A percentile compares a stretch with the other conserved stretches of the same genome.
phyloP scores from a whole-genome alignment of 257 asterid species.

The Gentiana straminea region DNA sequence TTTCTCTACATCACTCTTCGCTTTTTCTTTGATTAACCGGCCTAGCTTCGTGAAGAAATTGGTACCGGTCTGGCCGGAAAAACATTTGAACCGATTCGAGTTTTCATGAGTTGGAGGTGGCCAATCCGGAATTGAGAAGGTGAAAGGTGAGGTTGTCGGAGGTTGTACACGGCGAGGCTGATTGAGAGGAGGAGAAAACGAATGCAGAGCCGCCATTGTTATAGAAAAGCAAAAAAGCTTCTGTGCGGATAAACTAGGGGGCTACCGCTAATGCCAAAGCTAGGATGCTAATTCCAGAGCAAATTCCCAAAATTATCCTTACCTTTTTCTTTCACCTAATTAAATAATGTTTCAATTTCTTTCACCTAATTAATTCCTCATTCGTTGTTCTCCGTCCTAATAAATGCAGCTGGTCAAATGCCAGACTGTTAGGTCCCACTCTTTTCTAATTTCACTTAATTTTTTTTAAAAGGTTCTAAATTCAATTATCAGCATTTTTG shows the following conservation, averaged over 20 bases:
- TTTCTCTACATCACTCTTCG: slow-evolving; percentile 86
- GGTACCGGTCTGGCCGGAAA: slow-evolving; percentile 44
- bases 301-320: too few species aligned
- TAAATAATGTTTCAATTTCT: too few species aligned
- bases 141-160: slow-evolving; percentile 22
- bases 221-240: background rate
- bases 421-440: too few species aligned
- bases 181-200: slow-evolving; percentile 30
- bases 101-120: slow-evolving; percentile 2
- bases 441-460: too few species aligned
- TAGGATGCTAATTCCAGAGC: too few species aligned
- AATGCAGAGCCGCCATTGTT: slow-evolving; percentile 20
- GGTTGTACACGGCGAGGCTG: slow-evolving; percentile 18
- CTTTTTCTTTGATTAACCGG: slow-evolving; percentile 82
- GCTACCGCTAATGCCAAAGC: too few species aligned
- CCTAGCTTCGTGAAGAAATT: slow-evolving; percentile 88
- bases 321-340: too few species aligned
- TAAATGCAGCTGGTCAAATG: too few species aligned
- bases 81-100: slow-evolving; percentile 47
- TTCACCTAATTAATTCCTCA: too few species aligned
- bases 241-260: slow-evolving; percentile 4
- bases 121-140: slow-evolving; percentile 10
- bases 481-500: too few species aligned
- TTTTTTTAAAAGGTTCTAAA: too few species aligned
- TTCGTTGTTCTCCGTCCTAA: too few species aligned